phyloP scores from a whole-genome alignment of 495 filamentous ascomycete genomes.

The Entonaema liquescens region DNA sequence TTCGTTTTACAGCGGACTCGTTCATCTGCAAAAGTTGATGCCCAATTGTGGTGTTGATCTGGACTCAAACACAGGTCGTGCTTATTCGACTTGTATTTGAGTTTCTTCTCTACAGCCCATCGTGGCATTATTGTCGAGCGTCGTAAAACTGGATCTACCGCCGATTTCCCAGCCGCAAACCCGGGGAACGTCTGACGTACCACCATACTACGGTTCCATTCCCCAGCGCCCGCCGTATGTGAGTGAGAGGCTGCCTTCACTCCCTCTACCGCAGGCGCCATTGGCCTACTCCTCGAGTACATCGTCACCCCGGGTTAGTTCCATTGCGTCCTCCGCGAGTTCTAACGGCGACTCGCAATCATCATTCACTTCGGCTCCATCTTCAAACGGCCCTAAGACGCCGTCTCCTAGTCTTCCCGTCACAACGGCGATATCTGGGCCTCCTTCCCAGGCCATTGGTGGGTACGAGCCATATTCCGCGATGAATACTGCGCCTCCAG shows the following conservation, averaged over 20 bases:
- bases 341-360: slow-evolving; percentile 63
- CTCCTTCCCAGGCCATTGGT: slow-evolving; percentile 52
- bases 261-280: slow-evolving; percentile 73
- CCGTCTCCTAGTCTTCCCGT: slow-evolving; percentile 60
- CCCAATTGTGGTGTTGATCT: slow-evolving; percentile 32
- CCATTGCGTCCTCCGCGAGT: slow-evolving; percentile 65
- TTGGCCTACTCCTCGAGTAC: slow-evolving; percentile 69
- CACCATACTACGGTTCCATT: slow-evolving; percentile 77
- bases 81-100: slow-evolving; percentile 32
- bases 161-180: slow-evolving; percentile 89
- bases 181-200: slow-evolving; percentile 82
- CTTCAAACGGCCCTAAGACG: slow-evolving; percentile 66
- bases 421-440: slow-evolving; percentile 51
- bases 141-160: slow-evolving; percentile 99
- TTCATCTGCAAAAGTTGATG: slow-evolving; percentile 10
- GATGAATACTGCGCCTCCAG: slow-evolving; percentile 85
- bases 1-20: slow-evolving; percentile 2
- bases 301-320: slow-evolving; percentile 74
- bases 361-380: slow-evolving; percentile 62
- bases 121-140: slow-evolving; percentile 55
- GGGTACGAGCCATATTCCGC: slow-evolving; percentile 69
- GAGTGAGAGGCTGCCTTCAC: slow-evolving; percentile 80
- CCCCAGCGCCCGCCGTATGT: slow-evolving; percentile 70
- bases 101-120: slow-evolving; percentile 47
- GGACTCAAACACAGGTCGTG: slow-evolving; percentile 31